Percentiles rank a stretch among this genome's conserved stretches.
phyloP scores from a whole-genome alignment of 305 asterid genomes.

The Plantago lanceolata region DNA sequence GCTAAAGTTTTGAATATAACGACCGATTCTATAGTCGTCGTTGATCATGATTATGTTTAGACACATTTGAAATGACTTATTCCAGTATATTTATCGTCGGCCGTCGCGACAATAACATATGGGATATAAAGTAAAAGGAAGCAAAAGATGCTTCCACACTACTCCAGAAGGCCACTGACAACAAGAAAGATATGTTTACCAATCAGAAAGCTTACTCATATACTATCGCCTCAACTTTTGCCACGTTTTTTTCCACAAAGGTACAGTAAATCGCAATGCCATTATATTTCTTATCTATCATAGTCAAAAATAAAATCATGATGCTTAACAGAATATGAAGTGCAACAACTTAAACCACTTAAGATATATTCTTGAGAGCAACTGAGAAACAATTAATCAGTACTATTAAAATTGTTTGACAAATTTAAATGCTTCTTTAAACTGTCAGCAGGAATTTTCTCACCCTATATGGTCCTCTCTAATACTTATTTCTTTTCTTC shows the following conservation, averaged over 20 bases:
- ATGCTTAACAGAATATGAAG: constrained; percentile 27
- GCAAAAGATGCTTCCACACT: constrained; percentile 30
- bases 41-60: constrained; percentile 37
- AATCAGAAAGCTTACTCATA: constrained; percentile 29
- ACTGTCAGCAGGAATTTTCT: constrained; percentile 22
- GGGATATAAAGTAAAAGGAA: constrained; percentile 23
- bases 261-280: constrained; percentile 32
- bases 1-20: constrained; percentile 47
- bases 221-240: constrained; percentile 28
- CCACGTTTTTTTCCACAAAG: constrained; percentile 40
- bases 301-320: constrained; percentile 39
- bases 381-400: constrained; percentile 21
- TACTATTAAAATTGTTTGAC: constrained; percentile 18
- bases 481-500: constrained; percentile 15
- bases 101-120: constrained; percentile 22
- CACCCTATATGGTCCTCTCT: constrained; percentile 21
- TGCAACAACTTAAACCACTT: constrained; percentile 30
- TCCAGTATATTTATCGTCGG: constrained; percentile 27
- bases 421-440: constrained; percentile 21
- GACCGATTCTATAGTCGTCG: constrained; percentile 30
- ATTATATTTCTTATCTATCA: constrained; percentile 19
- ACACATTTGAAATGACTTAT: constrained; percentile 33
- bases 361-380: constrained; percentile 25
- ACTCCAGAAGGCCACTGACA: constrained; percentile 45
- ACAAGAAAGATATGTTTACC: constrained; percentile 34